These are phyloP conservation scores for Pseudonectria foliicola DNA, from an alignment of 2,329 filamentous ascomycete species.

Conservation along the genomic window DNA sequence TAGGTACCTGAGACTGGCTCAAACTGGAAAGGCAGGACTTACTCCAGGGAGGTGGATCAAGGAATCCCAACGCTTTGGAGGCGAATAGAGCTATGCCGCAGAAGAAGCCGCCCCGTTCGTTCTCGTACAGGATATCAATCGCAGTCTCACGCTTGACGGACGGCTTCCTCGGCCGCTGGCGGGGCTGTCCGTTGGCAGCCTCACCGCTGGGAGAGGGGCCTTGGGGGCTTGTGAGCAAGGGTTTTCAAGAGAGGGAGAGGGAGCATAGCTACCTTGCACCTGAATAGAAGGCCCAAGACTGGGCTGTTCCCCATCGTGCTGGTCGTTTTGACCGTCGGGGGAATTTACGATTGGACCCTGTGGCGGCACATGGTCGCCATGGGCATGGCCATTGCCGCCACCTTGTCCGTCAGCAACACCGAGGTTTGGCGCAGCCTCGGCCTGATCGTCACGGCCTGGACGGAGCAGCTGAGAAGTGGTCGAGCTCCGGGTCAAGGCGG, in stretches of 20 bases:
- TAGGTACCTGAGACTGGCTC: background rate
- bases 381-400: too few species aligned
- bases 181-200: conserved; percentile 15
- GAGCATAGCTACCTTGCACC: conserved; percentile 22
- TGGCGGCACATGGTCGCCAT: too few species aligned
- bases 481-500: conserved; percentile 13
- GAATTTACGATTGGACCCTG: background rate
- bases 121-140: conserved; percentile 90
- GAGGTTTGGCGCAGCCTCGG: too few species aligned
- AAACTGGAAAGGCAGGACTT: conserved; percentile 12
- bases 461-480: conserved; percentile 18
- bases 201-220: conserved; percentile 24
- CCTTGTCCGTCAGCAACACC: too few species aligned
- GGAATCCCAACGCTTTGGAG: conserved; percentile 70
- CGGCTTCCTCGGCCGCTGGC: conserved; percentile 28
- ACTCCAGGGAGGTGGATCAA: conserved; percentile 82
- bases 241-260: background rate
- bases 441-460: conserved; percentile 13
- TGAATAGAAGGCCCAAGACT: conserved; percentile 26
- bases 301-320: conserved; percentile 10
- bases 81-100: conserved; percentile 91
- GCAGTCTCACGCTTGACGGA: conserved; percentile 43
- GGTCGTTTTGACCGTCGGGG: background rate
- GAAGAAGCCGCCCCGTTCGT: conserved; percentile 83
- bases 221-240: conserved; percentile 11